These are phyloP conservation scores for Oryza longistaminata DNA, from an alignment of 176 grass and related monocot genomes.

Conservation along the genomic window DNA sequence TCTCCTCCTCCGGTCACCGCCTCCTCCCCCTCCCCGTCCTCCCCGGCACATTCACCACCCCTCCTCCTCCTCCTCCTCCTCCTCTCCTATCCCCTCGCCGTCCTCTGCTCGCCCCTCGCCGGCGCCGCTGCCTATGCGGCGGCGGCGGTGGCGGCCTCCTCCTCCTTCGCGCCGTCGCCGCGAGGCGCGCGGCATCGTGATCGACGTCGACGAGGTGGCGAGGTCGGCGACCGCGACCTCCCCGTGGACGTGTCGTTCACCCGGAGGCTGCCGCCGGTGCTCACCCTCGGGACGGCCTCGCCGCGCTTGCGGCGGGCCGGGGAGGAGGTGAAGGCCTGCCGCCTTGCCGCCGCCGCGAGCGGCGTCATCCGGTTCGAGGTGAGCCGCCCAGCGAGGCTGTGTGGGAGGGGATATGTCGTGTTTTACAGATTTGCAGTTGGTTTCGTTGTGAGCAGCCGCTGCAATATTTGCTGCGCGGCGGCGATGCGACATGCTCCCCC, in stretches of 20 bases:
- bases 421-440: background rate
- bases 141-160: background rate
- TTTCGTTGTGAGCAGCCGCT: background rate
- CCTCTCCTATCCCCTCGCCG: background rate
- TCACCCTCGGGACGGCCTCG: slow-evolving; percentile 50
- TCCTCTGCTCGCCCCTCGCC: background rate
- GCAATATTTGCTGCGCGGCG: background rate
- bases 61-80: background rate
- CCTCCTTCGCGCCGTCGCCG: background rate
- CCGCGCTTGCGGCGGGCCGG: slow-evolving; percentile 41
- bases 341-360: slow-evolving; percentile 38
- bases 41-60: background rate
- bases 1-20: slow-evolving; percentile 10
- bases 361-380: slow-evolving; percentile 58
- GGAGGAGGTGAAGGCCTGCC: slow-evolving; percentile 42
- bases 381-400: background rate
- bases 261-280: slow-evolving; percentile 41
- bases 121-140: background rate
- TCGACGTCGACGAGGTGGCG: slow-evolving; percentile 44
- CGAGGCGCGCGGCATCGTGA: slow-evolving; percentile 30
- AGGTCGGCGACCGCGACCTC: slow-evolving; percentile 1
- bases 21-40: background rate
- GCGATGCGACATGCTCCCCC: background rate
- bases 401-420: background rate
- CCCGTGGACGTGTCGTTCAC: slow-evolving; percentile 46